A percentile compares a stretch with the other conserved stretches of the same genome.
Conservation (phyloP, 805 yeast species). For the Pichia membranifaciens region DNA sequence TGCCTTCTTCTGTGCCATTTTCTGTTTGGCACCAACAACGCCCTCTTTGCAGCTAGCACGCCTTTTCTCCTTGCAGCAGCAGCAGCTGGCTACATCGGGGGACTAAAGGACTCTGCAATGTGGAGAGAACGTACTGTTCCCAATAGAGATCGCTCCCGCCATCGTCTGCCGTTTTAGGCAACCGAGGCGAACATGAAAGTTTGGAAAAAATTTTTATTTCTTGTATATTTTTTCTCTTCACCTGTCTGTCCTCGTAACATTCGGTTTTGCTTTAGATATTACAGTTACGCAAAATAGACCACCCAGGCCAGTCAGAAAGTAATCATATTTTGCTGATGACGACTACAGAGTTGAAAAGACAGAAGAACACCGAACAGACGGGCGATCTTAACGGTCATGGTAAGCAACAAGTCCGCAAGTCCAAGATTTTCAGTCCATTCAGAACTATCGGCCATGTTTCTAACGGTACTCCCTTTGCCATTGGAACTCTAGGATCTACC, state of each 20-base stretch:
- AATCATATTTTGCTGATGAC: slow-evolving; percentile 7
- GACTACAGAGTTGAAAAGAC: slow-evolving; percentile 8
- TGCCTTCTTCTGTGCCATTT: too few species aligned
- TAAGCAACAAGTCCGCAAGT: slow-evolving; percentile 23
- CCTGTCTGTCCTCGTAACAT: background rate
- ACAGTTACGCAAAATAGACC: too few species aligned
- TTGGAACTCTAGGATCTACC: slow-evolving; percentile 83
- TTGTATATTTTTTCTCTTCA: background rate
- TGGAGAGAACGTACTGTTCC: too few species aligned
- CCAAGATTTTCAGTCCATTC: slow-evolving; percentile 77
- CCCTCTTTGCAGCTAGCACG: too few species aligned
- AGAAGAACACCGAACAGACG: slow-evolving; percentile 1
- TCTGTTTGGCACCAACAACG: too few species aligned
- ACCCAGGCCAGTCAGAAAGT: background rate
- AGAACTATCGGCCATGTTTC: slow-evolving; percentile 88
- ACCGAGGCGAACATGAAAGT: slow-evolving; percentile 4
- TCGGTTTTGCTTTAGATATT: too few species aligned
- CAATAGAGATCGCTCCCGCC: background rate
- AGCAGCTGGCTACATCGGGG: too few species aligned
- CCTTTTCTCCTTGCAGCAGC: too few species aligned
- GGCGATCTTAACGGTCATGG: background rate
- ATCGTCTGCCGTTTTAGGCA: background rate
- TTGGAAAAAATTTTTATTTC: slow-evolving; percentile 1
- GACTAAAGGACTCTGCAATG: too few species aligned
- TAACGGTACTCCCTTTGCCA: slow-evolving; percentile 76